Evolutionary conservation across 1,284 basidiomycete species (phyloP).

Genomic region (Naganishia sp.): DNA sequence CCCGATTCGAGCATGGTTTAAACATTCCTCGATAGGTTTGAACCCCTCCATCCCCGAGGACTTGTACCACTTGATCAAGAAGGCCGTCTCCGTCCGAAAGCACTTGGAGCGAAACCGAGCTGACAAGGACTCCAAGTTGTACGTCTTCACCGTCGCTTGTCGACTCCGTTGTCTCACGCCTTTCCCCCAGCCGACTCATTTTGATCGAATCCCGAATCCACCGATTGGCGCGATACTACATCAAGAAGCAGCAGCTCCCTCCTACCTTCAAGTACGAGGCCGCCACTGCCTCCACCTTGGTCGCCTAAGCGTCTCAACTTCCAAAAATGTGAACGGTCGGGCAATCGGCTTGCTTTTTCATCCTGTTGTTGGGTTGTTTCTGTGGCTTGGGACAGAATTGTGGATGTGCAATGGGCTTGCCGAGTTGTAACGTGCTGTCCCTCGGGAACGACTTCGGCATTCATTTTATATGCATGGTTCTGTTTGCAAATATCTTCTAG

Average conservation of each 20-base stretch:
- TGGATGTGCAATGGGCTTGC: constrained; percentile 10
- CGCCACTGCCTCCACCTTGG: constrained; percentile 72
- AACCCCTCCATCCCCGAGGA: constrained; percentile 98
- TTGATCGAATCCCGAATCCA: constrained; percentile 99
- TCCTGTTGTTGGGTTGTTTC: constrained; percentile 17
- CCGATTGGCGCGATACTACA: constrained; percentile 93
- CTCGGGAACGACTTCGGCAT: constrained; percentile 4
- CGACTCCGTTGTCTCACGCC: not conserved
- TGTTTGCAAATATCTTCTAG: not conserved
- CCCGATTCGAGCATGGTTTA: not conserved
- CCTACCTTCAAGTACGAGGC: constrained; percentile 98
- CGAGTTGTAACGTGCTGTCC: constrained; percentile 25
- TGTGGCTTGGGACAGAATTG: constrained; percentile 21
- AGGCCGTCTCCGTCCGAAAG: constrained; percentile 98
- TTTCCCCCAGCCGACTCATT: constrained; percentile 68
- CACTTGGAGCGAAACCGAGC: constrained; percentile 98
- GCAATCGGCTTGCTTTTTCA: constrained; percentile 13
- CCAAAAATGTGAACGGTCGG: not conserved
- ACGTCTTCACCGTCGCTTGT: constrained; percentile 37
- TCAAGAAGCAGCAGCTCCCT: constrained; percentile 94
- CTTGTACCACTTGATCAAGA: constrained; percentile 99
- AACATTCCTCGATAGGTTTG: constrained; percentile 64
- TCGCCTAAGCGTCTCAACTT: constrained; percentile 47
- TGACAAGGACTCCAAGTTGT: constrained; percentile 96
- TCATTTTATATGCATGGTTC: constrained; percentile 20